Conservation (phyloP, 495 filamentous ascomycete genomes). For the Neurospora sp. region DNA sequence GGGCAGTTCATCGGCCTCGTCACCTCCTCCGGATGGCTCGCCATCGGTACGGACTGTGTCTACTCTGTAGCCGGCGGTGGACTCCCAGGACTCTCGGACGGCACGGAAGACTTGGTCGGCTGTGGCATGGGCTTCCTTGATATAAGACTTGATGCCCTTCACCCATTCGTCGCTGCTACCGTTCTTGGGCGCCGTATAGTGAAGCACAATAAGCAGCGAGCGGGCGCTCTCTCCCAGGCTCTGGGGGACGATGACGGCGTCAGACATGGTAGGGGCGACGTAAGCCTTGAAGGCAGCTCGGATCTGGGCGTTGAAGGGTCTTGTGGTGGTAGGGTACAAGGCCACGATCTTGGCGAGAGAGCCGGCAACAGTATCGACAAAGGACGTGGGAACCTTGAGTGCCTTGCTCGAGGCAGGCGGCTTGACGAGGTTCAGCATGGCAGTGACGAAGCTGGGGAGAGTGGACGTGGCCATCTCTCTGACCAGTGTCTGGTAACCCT, state of each 20-base stretch:
- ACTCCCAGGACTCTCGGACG: constrained; percentile 68
- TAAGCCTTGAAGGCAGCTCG: constrained; percentile 45
- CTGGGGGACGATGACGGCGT: constrained; percentile 33
- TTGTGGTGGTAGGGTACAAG: constrained; percentile 67
- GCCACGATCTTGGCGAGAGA: constrained; percentile 58
- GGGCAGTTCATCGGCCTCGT: constrained; percentile 40
- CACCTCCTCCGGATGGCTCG: constrained; percentile 34
- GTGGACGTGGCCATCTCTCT: constrained; percentile 81
- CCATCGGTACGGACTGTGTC: constrained; percentile 24
- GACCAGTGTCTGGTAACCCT: constrained; percentile 70
- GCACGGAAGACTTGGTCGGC: constrained; percentile 65
- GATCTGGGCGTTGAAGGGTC: constrained; percentile 61
- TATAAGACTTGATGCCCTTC: constrained; percentile 45
- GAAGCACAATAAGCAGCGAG: constrained; percentile 54
- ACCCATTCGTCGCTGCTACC: constrained; percentile 63
- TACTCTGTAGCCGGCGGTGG: constrained; percentile 33
- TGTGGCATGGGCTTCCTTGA: constrained; percentile 54
- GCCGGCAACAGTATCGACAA: constrained; percentile 48
- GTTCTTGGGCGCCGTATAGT: constrained; percentile 68
- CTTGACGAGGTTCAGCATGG: constrained; percentile 59
- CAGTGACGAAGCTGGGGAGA: constrained; percentile 59
- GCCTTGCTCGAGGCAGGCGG: constrained; percentile 32
- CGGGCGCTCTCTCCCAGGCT: constrained; percentile 43
- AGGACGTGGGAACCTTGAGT: constrained; percentile 24
- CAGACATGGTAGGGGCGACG: constrained; percentile 46